A percentile compares a stretch with the other conserved stretches of the same genome.
Conservation (phyloP, 2,329 filamentous ascomycete species). For the Fusarium fracticaudum region DNA sequence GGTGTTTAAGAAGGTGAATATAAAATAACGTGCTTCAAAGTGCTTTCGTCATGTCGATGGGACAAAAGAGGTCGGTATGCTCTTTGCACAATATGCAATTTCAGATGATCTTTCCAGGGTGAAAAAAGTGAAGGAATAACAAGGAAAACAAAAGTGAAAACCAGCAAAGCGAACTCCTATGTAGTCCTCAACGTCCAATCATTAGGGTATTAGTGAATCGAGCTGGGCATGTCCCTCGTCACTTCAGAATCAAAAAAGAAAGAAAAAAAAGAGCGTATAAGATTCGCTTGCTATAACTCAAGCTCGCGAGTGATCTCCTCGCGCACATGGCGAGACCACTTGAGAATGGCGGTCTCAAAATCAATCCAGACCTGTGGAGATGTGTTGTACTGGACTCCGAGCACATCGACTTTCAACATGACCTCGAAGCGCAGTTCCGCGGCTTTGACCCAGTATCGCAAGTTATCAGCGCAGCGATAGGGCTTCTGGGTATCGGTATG, state of each 20-base stretch:
- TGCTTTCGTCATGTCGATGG: constrained; percentile 15
- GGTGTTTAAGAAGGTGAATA: constrained; percentile 22
- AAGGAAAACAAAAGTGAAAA: constrained; percentile 8
- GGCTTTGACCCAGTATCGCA: constrained; percentile 96
- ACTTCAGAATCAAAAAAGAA: neutral
- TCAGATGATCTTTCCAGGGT: constrained; percentile 27
- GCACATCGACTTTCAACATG: constrained; percentile 82
- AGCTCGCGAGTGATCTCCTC: constrained; percentile 83
- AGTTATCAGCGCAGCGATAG: constrained; percentile 91
- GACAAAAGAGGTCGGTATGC: constrained; percentile 11
- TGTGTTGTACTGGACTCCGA: constrained; percentile 83
- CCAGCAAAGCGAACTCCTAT: constrained; percentile 38
- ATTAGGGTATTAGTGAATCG: constrained; percentile 30
- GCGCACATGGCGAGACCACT: constrained; percentile 85
- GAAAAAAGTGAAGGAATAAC: constrained; percentile 8
- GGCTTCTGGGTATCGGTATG: constrained; percentile 95
- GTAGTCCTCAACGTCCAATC: constrained; percentile 41
- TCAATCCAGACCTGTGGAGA: constrained; percentile 76
- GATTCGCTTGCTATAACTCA: constrained; percentile 46
- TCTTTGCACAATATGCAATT: constrained; percentile 40
- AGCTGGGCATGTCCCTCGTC: constrained; percentile 6
- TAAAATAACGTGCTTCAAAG: constrained; percentile 18
- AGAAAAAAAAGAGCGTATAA: neutral
- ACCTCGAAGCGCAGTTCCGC: constrained; percentile 95
- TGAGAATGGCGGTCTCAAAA: constrained; percentile 84